phyloP scores from a whole-genome alignment of 371 early-diverging fungal species.

The Syncephalastrum contaminatum region DNA sequence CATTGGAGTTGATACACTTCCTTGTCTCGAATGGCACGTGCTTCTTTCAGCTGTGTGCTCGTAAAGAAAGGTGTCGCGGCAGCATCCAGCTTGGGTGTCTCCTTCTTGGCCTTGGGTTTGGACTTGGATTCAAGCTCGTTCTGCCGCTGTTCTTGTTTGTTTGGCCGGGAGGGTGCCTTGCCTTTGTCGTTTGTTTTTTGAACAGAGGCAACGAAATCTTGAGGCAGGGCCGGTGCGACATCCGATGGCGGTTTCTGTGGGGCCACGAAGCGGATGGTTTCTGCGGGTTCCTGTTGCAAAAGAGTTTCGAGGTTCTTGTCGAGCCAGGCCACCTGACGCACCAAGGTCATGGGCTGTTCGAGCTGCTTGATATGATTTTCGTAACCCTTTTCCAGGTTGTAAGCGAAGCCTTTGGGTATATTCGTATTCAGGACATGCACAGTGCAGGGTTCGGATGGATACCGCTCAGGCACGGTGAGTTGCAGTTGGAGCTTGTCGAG shows the following conservation, averaged over 20 bases:
- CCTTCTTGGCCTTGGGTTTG: not conserved
- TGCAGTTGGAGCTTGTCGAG: slow-evolving; percentile 56
- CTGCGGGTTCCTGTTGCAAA: slow-evolving; percentile 55
- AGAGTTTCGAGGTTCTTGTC: slow-evolving; percentile 57
- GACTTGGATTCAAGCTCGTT: too few relatives aligned
- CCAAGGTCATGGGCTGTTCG: slow-evolving; percentile 31
- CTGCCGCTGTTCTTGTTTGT: too few relatives aligned
- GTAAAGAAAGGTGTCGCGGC: slow-evolving; percentile 10
- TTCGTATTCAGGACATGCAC: slow-evolving; percentile 59
- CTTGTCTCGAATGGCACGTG: slow-evolving; percentile 6
- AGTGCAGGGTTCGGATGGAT: slow-evolving; percentile 38
- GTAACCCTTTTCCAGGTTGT: slow-evolving; percentile 51
- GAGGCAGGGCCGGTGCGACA: slow-evolving; percentile 18
- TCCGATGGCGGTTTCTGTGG: slow-evolving; percentile 8
- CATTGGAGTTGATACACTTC: slow-evolving; percentile 36
- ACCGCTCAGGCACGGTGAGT: slow-evolving; percentile 47
- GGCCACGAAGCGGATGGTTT: slow-evolving; percentile 54
- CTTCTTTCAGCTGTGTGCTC: slow-evolving; percentile 5
- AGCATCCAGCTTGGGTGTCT: slow-evolving; percentile 8
- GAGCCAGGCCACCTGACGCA: slow-evolving; percentile 58
- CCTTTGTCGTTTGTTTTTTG: slow-evolving; percentile 5
- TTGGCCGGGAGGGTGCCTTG: too few relatives aligned
- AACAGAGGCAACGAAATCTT: slow-evolving; percentile 8
- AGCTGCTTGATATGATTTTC: slow-evolving; percentile 19
- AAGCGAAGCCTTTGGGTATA: slow-evolving; percentile 64